Percentiles rank a stretch among this genome's conserved stretches.
phyloP scores from a whole-genome alignment of 352 stramenopile species.

The Phytophthora citrophthora region DNA sequence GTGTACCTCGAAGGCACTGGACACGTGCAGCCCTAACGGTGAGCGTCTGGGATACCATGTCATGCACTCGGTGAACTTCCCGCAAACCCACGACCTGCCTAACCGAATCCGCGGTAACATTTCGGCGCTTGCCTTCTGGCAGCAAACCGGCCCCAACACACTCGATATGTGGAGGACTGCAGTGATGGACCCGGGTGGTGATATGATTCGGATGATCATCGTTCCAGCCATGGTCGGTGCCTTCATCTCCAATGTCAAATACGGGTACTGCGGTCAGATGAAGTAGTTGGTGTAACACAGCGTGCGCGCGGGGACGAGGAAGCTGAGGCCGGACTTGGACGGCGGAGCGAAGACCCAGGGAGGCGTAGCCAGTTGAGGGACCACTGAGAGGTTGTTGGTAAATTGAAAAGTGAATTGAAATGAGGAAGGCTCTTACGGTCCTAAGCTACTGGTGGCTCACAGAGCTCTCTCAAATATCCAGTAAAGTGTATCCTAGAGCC shows the following conservation, averaged over 20 bases:
- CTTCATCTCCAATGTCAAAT: conserved; percentile 22
- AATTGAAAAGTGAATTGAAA: no score
- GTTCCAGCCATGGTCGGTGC: conserved; percentile 9
- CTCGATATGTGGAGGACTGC: conserved; percentile 5
- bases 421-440: no score
- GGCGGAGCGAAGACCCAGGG: no score
- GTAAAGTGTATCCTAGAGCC: no score
- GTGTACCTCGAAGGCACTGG: conserved; percentile 15
- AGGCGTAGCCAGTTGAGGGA: no score
- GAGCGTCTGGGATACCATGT: conserved; percentile 15
- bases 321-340: no score
- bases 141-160: conserved; percentile 23
- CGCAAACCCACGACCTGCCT: background rate
- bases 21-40: background rate
- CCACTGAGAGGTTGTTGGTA: no score
- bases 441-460: no score
- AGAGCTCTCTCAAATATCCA: no score
- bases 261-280: conserved; percentile 8
- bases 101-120: conserved; percentile 14
- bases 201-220: conserved; percentile 19
- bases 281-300: conserved; percentile 3
- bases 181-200: conserved; percentile 3
- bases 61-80: conserved; percentile 13
- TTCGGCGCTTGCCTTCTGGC: conserved; percentile 21
- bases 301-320: no score